phyloP scores from a whole-genome alignment of 164 flowering plant genomes.

The Vitis cinerea region DNA sequence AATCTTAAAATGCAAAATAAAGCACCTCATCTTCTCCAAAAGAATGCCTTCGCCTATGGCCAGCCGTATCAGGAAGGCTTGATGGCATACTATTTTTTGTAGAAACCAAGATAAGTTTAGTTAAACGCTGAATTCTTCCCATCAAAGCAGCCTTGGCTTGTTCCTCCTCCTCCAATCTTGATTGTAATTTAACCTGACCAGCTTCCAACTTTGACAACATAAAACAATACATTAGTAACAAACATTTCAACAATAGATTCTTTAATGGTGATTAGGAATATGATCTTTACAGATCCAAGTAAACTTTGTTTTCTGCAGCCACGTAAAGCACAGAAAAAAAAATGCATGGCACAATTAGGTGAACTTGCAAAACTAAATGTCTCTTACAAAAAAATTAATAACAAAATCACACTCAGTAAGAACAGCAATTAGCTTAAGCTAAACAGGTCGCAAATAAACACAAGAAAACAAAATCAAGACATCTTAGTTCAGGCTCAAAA shows the following conservation, averaged over 20 bases:
- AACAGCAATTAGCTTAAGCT: neutral
- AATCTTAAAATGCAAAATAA: conserved; percentile 7
- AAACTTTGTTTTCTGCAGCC: neutral
- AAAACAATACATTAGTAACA: conserved; percentile 6
- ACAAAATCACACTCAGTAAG: too few relatives aligned
- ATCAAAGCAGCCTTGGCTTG: conserved; percentile 86
- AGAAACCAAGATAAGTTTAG: conserved; percentile 85
- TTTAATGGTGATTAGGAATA: neutral
- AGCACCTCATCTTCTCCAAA: conserved; percentile 87
- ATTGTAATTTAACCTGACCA: conserved; percentile 80
- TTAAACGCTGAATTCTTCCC: conserved; percentile 89
- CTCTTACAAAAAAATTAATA: too few relatives aligned
- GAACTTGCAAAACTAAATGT: too few relatives aligned
- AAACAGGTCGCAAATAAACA: neutral
- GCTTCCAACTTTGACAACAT: conserved; percentile 63
- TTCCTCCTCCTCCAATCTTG: conserved; percentile 92
- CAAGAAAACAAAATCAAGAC: neutral
- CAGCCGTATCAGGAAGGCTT: conserved; percentile 43
- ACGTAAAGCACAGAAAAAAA: too few relatives aligned
- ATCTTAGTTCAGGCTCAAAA: neutral
- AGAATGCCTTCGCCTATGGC: conserved; percentile 63
- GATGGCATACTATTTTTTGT: conserved; percentile 63
- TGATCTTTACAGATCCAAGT: neutral
- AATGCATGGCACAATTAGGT: too few relatives aligned
- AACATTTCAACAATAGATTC: neutral